These are phyloP conservation scores for Talaromyces atroroseus DNA, from an alignment of 2,329 filamentous ascomycete species.

Conservation along the genomic window DNA sequence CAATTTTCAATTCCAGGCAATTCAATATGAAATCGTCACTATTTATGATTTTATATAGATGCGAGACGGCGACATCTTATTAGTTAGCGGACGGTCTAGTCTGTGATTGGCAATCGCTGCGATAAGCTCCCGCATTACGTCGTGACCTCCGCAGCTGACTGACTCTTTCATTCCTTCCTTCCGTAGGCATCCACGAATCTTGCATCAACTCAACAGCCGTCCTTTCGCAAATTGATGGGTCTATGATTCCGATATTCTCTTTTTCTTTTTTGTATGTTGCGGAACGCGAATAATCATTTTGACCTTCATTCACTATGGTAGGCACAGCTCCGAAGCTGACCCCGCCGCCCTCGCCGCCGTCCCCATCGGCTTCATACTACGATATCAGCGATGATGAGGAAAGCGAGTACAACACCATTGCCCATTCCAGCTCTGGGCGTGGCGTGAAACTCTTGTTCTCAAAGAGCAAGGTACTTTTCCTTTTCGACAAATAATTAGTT, in stretches of 20 bases:
- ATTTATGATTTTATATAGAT: neutral
- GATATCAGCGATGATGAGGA: slow-evolving; percentile 96
- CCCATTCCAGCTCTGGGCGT: slow-evolving; percentile 66
- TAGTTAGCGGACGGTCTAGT: neutral
- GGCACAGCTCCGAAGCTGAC: slow-evolving; percentile 28
- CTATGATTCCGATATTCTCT: neutral
- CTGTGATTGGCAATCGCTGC: neutral
- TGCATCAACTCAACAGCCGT: neutral
- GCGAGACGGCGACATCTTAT: neutral
- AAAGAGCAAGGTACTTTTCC: slow-evolving; percentile 76
- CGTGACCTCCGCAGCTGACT: slow-evolving; percentile 15
- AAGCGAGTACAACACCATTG: slow-evolving; percentile 89
- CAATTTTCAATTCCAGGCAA: neutral
- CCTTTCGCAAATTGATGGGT: neutral
- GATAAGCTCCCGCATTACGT: slow-evolving; percentile 12
- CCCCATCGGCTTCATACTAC: slow-evolving; percentile 84
- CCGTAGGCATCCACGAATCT: slow-evolving; percentile 9
- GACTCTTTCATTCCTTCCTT: neutral
- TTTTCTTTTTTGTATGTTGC: neutral
- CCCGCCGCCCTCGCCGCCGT: slow-evolving; percentile 48
- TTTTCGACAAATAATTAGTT: neutral
- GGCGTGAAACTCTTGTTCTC: slow-evolving; percentile 92
- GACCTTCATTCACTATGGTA: slow-evolving; percentile 24
- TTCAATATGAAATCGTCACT: neutral
- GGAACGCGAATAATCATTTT: neutral